Base-by-base conservation (phyloP, 441 rosid genomes). In the Populus hybrid region DNA sequence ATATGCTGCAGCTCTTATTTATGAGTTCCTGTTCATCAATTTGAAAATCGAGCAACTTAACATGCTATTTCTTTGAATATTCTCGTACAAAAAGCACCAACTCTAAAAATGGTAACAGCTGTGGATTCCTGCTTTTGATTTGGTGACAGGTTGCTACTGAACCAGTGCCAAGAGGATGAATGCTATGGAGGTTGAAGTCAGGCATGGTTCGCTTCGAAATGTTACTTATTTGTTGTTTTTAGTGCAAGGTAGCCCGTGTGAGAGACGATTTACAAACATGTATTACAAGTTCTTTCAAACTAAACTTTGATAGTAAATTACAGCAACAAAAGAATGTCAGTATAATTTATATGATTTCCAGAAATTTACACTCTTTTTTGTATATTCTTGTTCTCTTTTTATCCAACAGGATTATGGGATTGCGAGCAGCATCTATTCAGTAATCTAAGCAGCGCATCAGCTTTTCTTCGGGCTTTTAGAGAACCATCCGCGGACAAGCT, bases 391-490 rank as follows among this genome's bases (percentile, higher is more conserved):
- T 10, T 74, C 31, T 36, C 29, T 3, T 42, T 42, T 81, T 78
- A 85, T 78, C 82, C 75, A 23, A 74, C 80, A 59, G 84, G 82
- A 77, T 83, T 80, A 65, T 73, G 87, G 69, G 91, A 82, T 35
- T 83, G 89, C 28, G 90, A 90, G 77, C 90, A 88, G 82, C 84
- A 87, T 73, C 92, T 86, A 72, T 86, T 87, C 67, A 92, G 88
- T 71, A 92, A 80, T 86, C 90, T 90, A 53, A 92, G 90, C 83
- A 92, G 63, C 2, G 91, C 92, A 42, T 92, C 87, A 4, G 94
- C 91, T 77, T 89, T 92, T 79, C 92, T 82, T 59, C 91, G 80
- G 24, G 93, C 91, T 84, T 87, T 90, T 74, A 85, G 76, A 20
- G 93, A 89, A 20, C 92, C 93, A 61, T 88, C 89, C 42, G 82